A percentile compares a stretch with the other conserved stretches of the same genome.
Evolutionary conservation across 2,329 filamentous ascomycete genomes (phyloP).

Genomic region (Colletotrichum sp.): DNA sequence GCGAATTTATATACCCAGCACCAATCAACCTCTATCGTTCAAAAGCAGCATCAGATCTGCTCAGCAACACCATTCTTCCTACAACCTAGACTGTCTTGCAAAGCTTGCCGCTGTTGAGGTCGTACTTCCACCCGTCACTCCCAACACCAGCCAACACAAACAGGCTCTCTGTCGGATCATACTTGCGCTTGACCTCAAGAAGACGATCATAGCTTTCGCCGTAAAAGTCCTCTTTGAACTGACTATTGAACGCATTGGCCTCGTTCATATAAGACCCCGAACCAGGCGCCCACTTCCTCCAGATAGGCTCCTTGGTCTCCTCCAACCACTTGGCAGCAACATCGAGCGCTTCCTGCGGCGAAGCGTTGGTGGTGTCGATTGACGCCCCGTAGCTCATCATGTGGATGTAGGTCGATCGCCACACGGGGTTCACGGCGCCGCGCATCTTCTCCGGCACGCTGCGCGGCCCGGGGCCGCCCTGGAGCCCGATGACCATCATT

Average conservation of each 20-base stretch:
- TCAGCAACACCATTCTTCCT: not conserved
- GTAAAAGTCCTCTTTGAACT: slow-evolving; percentile 34
- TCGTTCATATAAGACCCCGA: slow-evolving; percentile 34
- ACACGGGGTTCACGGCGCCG: slow-evolving; percentile 46
- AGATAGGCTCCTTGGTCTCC: slow-evolving; percentile 31
- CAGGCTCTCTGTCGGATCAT: slow-evolving; percentile 33
- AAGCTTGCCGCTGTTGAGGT: slow-evolving; percentile 15
- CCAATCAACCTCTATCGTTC: not conserved
- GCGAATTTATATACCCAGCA: not conserved
- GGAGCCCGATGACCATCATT: slow-evolving; percentile 18
- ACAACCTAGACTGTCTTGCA: not conserved
- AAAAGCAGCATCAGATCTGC: not conserved
- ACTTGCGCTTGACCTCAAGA: slow-evolving; percentile 31
- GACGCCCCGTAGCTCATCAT: slow-evolving; percentile 28
- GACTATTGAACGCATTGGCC: slow-evolving; percentile 32
- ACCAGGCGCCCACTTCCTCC: slow-evolving; percentile 29
- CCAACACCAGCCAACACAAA: slow-evolving; percentile 31
- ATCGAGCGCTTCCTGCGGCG: slow-evolving; percentile 31
- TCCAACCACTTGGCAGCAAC: slow-evolving; percentile 12
- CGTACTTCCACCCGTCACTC: slow-evolving; percentile 26
- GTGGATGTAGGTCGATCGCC: slow-evolving; percentile 44
- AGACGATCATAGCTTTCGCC: slow-evolving; percentile 30
- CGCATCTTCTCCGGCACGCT: slow-evolving; percentile 3
- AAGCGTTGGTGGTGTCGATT: not conserved
- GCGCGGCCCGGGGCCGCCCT: slow-evolving; percentile 12